These are phyloP conservation scores for Saccharomycopsis capsularis DNA, from an alignment of 805 yeast species.

Conservation along the genomic window DNA sequence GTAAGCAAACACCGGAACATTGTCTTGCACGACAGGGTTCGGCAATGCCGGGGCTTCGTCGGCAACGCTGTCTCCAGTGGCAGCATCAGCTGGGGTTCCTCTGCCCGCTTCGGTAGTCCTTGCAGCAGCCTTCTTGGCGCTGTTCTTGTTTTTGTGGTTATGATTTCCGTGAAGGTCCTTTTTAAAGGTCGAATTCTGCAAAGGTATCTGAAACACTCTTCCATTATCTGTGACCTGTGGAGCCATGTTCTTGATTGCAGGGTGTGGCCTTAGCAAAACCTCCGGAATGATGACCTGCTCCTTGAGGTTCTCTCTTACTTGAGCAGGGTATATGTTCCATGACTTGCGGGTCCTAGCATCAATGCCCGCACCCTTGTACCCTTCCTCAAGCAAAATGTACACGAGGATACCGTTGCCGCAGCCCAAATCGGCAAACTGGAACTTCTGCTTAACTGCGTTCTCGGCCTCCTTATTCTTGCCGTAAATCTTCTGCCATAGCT, in stretches of 20 bases:
- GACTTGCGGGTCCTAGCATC: conserved; percentile 88
- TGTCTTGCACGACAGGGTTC: conserved; percentile 25
- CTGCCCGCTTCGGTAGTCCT: no score
- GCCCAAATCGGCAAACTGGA: conserved; percentile 82
- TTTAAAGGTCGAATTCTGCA: conserved; percentile 22
- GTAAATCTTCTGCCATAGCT: conserved; percentile 63
- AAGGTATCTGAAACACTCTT: conserved; percentile 48
- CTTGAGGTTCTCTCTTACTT: conserved; percentile 47
- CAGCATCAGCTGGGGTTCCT: neutral
- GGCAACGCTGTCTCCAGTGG: neutral
- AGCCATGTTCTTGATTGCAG: conserved; percentile 44
- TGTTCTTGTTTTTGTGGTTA: conserved; percentile 10
- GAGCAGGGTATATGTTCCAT: conserved; percentile 71
- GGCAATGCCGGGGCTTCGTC: conserved; percentile 21
- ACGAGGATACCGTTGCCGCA: conserved; percentile 92
- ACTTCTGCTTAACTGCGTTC: no score
- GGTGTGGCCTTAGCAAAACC: conserved; percentile 35
- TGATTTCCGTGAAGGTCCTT: conserved; percentile 19
- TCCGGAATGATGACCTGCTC: conserved; percentile 85
- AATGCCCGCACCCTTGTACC: conserved; percentile 74
- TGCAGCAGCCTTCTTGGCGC: neutral
- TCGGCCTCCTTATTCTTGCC: conserved; percentile 28
- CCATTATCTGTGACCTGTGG: conserved; percentile 55
- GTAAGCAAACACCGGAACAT: conserved; percentile 43
- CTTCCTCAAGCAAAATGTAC: conserved; percentile 68